A percentile compares a stretch with the other conserved stretches of the same genome.
Evolutionary conservation across 2,329 filamentous ascomycete genomes (phyloP).

Genomic region (Penicillium sp.): DNA sequence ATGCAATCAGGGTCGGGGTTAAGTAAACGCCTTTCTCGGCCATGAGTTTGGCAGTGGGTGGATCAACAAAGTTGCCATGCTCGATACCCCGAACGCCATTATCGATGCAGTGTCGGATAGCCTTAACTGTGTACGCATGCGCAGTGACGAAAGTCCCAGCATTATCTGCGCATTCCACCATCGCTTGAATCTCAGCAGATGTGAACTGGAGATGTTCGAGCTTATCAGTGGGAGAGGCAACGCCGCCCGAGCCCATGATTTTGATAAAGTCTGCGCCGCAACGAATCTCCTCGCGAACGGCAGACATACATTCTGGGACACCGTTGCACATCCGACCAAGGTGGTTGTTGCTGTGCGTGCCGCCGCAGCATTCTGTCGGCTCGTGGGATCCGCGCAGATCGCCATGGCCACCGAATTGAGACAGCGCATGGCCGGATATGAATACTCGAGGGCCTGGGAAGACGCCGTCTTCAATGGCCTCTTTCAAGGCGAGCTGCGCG

Average conservation of each 20-base stretch:
- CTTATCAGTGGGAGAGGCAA: conserved; percentile 58
- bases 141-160: conserved; percentile 57
- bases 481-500: conserved; percentile 53
- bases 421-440: conserved; percentile 56
- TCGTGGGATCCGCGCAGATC: conserved; percentile 49
- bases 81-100: conserved; percentile 61
- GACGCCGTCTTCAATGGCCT: conserved; percentile 54
- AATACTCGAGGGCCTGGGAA: conserved; percentile 59
- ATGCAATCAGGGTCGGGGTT: conserved; percentile 57
- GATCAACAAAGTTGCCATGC: conserved; percentile 49
- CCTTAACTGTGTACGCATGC: conserved; percentile 58
- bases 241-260: conserved; percentile 61
- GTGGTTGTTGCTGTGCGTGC: conserved; percentile 33
- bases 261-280: conserved; percentile 62
- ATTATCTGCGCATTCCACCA: conserved; percentile 53
- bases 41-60: conserved; percentile 52
- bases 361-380: conserved; percentile 53
- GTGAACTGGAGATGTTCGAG: conserved; percentile 59
- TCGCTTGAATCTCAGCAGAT: conserved; percentile 56
- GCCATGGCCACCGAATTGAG: conserved; percentile 61
- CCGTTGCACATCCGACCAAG: conserved; percentile 53
- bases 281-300: conserved; percentile 56
- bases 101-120: conserved; percentile 57
- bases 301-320: conserved; percentile 56
- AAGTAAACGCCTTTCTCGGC: conserved; percentile 51